Conservation (phyloP, 768 basidiomycete genomes). For the Krasilnikovozyma curviuscula region DNA sequence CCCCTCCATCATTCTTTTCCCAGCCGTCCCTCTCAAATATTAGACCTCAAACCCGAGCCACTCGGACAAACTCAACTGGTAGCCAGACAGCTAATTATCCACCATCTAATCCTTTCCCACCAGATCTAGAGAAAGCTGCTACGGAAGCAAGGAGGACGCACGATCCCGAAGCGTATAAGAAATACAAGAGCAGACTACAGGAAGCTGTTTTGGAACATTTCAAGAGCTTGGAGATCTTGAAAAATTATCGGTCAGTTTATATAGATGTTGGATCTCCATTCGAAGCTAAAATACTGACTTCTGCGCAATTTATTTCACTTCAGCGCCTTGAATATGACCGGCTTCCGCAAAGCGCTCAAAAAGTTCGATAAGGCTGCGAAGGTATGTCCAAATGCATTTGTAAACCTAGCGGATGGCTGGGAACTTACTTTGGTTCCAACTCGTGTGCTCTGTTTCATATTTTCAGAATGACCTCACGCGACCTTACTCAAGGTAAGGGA, state of each 20-base stretch:
- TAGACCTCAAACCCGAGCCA: no score
- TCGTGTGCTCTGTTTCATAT: no score
- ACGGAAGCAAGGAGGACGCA: conserved; percentile 20
- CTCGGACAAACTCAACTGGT: no score
- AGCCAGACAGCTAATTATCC: no score
- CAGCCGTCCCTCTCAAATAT: no score
- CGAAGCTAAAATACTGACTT: neutral
- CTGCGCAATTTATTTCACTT: neutral
- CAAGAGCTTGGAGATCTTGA: conserved; percentile 39
- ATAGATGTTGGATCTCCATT: neutral
- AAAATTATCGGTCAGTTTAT: conserved; percentile 45
- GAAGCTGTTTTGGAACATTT: conserved; percentile 71
- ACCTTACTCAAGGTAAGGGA: conserved; percentile 57
- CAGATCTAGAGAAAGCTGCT: no score
- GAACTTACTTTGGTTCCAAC: no score
- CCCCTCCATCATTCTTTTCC: no score
- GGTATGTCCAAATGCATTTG: no score
- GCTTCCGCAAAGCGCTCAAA: conserved; percentile 67
- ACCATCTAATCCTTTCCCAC: no score
- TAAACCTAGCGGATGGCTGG: no score
- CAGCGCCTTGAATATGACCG: conserved; percentile 75
- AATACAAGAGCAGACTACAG: conserved; percentile 69
- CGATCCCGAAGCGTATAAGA: conserved; percentile 59
- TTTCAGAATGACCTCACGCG: conserved; percentile 46
- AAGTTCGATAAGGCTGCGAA: conserved; percentile 67